Conservation (phyloP, 805 yeast species). For the Schwanniomyces vanrijiae region DNA sequence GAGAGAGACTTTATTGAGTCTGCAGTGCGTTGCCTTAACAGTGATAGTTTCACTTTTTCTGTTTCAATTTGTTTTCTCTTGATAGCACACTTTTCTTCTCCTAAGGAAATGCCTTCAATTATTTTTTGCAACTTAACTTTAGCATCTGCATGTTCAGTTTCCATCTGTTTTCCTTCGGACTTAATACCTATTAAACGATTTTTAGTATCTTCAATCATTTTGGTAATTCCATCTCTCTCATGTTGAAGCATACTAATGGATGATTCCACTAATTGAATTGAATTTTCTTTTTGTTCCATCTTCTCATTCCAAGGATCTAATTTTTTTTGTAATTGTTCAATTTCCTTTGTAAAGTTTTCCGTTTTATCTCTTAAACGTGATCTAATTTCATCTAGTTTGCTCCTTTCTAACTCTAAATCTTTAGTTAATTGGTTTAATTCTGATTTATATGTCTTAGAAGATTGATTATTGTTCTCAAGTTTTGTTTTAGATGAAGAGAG, state of each 20-base stretch:
- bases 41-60: constrained; percentile 53
- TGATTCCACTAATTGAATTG: constrained; percentile 62
- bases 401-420: constrained; percentile 53
- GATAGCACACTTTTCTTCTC: constrained; percentile 53
- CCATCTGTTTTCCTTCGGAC: constrained; percentile 49
- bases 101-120: constrained; percentile 54
- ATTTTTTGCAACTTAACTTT: constrained; percentile 51
- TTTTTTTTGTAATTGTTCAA: constrained; percentile 60
- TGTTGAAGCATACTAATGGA: constrained; percentile 59
- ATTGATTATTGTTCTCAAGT: constrained; percentile 44
- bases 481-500: constrained; percentile 47
- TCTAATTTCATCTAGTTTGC: constrained; percentile 61
- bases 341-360: constrained; percentile 59
- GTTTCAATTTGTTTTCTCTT: constrained; percentile 51
- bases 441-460: constrained; percentile 40
- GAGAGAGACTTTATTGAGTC: constrained; percentile 66
- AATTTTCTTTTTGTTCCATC: constrained; percentile 61
- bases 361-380: constrained; percentile 73
- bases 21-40: constrained; percentile 58
- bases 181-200: constrained; percentile 45
- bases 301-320: constrained; percentile 83
- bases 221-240: constrained; percentile 42
- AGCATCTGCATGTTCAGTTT: constrained; percentile 44
- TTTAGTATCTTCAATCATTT: constrained; percentile 46
- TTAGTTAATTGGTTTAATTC: constrained; percentile 47